Base-by-base conservation (phyloP, 345 rosid species). In the Moringa oleifera region DNA sequence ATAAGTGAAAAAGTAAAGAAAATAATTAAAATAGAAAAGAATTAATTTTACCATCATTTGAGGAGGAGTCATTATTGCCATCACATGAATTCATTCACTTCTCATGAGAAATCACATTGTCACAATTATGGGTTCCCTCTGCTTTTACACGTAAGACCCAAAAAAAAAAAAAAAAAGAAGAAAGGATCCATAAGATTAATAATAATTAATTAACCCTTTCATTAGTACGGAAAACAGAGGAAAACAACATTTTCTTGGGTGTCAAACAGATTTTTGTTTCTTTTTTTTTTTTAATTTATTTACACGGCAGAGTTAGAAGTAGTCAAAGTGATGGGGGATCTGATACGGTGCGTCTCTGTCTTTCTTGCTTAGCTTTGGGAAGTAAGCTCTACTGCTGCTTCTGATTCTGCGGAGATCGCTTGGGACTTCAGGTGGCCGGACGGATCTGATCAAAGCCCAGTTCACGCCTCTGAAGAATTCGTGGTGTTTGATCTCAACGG, bases 371-470 rank as follows among this genome's bases (percentile, higher is more conserved):
- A 88, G 68, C 81, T 81, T 86, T 8, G 89, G 85, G 37, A 85
- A 54, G 18, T 64, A 73, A 74, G 63, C 72, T 51, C 74, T 75
- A 17, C 70, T 58, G 7, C n/a, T 37, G 67, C 56, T 73, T 56
- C 64, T 73, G 37, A 78, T 51, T 71, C 61, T 79, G 71, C 49
- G 64, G 60, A 55, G 28, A 49, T 73, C 79, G 53, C 66, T 75
- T 8, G 97, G 97, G 22, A 87, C 77, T 62, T 87, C 83, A 18
- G 98, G 98, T 46, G 98, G 98, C 57, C 75, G 80, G 19, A 90
- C 82, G 7, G 96, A 80, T 71, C 97, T 73, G 66, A 88, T 86
- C 72, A 93, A 71, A 31, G 96, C 96, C 97, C 98, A 93, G 65
- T 82, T 87, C 46, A 93, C 89, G 13, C 90, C 89, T 53, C 79